Percentiles rank a stretch among this genome's conserved stretches.
phyloP scores from a whole-genome alignment of 73 alveolate genomes.

The Tetrahymena malaccensis region DNA sequence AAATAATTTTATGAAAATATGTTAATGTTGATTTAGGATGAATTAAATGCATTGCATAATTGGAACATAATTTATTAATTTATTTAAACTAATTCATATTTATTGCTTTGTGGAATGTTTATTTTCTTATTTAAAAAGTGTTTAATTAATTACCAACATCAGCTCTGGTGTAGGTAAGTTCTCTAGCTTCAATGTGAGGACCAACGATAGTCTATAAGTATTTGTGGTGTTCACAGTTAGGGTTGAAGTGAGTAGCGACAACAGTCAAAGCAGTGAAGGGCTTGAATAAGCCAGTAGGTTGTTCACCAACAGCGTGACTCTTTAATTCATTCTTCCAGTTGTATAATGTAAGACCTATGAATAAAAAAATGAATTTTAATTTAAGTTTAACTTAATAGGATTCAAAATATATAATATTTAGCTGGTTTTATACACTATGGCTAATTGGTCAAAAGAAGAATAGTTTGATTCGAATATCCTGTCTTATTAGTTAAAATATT shows the following conservation, averaged over 20 bases:
- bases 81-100: too few relatives aligned
- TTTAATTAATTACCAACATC: background rate
- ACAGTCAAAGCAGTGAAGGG: background rate
- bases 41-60: too few relatives aligned
- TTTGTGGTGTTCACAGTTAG: background rate
- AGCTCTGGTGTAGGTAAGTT: background rate
- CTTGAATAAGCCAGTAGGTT: background rate
- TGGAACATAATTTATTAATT: too few relatives aligned
- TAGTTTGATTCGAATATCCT: background rate
- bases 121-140: background rate
- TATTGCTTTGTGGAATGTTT: background rate
- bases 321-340: background rate
- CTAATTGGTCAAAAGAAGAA: too few relatives aligned
- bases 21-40: too few relatives aligned
- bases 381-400: background rate
- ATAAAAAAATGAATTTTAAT: background rate
- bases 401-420: too few relatives aligned
- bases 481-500: background rate
- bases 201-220: background rate
- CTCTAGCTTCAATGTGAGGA: background rate
- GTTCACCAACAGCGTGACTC: background rate
- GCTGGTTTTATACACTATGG: too few relatives aligned
- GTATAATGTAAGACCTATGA: background rate
- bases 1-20: background rate
- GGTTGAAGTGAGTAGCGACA: background rate